Percentiles rank a stretch among this genome's conserved stretches.
Conservation (phyloP, 106 monocot species). For the Dendrobium officinale region DNA sequence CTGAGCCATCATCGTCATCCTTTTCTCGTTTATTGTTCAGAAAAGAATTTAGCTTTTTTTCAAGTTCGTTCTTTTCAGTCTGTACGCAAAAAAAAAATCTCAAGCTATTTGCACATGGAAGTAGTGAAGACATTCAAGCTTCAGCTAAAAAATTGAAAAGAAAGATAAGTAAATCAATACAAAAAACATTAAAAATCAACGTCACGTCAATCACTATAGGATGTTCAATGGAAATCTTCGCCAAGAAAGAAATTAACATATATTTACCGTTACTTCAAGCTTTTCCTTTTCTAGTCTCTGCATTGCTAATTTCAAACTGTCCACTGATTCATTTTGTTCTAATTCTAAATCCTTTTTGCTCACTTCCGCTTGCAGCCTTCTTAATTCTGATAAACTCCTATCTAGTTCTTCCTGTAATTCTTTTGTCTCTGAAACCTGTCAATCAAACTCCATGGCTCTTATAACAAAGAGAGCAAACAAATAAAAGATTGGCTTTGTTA, state of each 20-base stretch:
- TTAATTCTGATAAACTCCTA: conserved; percentile 41
- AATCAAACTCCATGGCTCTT: conserved; percentile 6
- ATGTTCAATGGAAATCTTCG: neutral
- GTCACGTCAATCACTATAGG: neutral
- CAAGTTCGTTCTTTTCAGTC: conserved; percentile 55
- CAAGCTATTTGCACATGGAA: neutral
- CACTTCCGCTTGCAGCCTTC: conserved; percentile 38
- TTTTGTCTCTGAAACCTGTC: conserved; percentile 38
- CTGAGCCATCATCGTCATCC: conserved; percentile 15
- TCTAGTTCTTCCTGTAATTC: conserved; percentile 41
- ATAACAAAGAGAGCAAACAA: neutral
- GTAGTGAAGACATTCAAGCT: neutral
- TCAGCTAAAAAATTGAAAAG: neutral
- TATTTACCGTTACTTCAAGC: conserved; percentile 49
- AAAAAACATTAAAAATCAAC: neutral
- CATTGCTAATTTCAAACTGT: conserved; percentile 31
- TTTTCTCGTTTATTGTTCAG: conserved; percentile 27
- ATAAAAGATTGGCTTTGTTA: neutral
- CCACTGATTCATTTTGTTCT: conserved; percentile 33
- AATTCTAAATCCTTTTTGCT: conserved; percentile 28
- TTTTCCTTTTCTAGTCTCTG: conserved; percentile 54
- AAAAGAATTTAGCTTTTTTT: conserved; percentile 20
- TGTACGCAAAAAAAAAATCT: conserved; percentile 12
- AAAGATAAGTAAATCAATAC: neutral
- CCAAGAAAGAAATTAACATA: neutral